Conservation (phyloP, 2,329 filamentous ascomycete genomes). For the Thermothelomyces thermophilus region DNA sequence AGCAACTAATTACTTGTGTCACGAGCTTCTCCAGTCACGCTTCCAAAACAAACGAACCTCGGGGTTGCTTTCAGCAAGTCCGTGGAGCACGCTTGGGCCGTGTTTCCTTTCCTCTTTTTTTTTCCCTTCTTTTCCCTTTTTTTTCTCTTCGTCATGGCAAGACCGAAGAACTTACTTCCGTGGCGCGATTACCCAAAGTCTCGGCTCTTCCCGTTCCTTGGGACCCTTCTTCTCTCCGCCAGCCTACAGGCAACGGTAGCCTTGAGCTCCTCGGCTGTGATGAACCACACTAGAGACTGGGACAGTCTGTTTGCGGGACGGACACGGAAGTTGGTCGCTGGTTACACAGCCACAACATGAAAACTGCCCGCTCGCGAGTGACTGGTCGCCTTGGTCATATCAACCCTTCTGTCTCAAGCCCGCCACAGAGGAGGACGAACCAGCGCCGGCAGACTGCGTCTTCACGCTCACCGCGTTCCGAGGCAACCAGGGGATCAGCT, state of each 20-base stretch:
- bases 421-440: neutral
- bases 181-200: no score
- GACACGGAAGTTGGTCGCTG: neutral
- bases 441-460: constrained; percentile 21
- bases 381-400: constrained; percentile 20
- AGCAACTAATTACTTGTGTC: neutral
- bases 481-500: constrained; percentile 22
- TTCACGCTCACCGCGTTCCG: constrained; percentile 23
- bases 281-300: neutral
- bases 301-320: neutral
- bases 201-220: neutral
- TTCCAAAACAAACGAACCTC: no score
- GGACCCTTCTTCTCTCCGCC: neutral
- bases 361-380: constrained; percentile 6
- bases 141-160: neutral
- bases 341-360: neutral
- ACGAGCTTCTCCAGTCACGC: no score
- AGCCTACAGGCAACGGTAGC: neutral
- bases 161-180: neutral
- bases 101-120: no score
- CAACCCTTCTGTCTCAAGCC: constrained; percentile 18
- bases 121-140: no score
- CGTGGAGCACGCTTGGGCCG: no score
- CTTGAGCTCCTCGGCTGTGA: no score
- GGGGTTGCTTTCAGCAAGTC: neutral